phyloP scores from a whole-genome alignment of 1,284 basidiomycete genomes.

The Marasmius oreades region DNA sequence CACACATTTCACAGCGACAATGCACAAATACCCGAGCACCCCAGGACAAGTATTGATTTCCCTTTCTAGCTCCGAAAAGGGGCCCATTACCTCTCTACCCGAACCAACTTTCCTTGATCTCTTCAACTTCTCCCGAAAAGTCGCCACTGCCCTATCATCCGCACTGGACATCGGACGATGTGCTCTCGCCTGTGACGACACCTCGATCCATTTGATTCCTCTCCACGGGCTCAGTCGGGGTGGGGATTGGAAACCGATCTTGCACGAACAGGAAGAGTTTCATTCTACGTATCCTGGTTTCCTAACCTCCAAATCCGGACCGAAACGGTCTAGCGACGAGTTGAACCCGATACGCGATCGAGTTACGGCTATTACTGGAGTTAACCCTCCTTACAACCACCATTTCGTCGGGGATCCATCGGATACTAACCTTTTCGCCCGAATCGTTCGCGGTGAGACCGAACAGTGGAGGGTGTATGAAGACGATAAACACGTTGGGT shows the following conservation, averaged over 20 bases:
- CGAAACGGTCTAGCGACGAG: background rate
- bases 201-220: background rate
- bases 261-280: background rate
- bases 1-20: too few species aligned
- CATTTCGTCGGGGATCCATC: background rate
- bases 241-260: constrained; percentile 2
- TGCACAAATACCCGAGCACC: too few species aligned
- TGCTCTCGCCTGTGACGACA: background rate
- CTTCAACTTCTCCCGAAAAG: background rate
- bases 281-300: constrained; percentile 2
- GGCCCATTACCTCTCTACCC: too few species aligned
- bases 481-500: constrained; percentile 1
- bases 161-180: background rate
- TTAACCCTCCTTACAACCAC: background rate
- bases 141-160: background rate
- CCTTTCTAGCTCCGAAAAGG: too few species aligned
- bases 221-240: background rate
- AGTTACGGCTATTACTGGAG: background rate
- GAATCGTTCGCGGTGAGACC: constrained; percentile 1
- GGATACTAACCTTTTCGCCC: constrained; percentile 5
- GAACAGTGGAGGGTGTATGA: constrained; percentile 6
- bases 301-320: constrained; percentile 1
- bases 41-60: too few species aligned
- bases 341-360: background rate
- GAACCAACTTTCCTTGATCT: background rate